A percentile compares a stretch with the other conserved stretches of the same genome.
phyloP scores from a whole-genome alignment of 2,329 filamentous ascomycete genomes.

The Lomentospora prolificans region DNA sequence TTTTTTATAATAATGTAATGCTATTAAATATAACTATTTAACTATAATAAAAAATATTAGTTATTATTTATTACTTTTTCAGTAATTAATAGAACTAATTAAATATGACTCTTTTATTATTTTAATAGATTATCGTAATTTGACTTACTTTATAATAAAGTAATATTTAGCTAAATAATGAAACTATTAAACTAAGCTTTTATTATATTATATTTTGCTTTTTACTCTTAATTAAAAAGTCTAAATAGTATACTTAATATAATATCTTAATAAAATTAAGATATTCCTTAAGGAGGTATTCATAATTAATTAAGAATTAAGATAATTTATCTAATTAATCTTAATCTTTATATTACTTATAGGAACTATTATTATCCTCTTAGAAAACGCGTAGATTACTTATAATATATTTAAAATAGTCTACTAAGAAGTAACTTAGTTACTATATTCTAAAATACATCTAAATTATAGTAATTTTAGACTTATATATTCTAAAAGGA shows the following conservation, averaged over 20 bases:
- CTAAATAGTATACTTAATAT: background rate
- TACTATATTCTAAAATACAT: background rate
- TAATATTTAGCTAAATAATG: background rate
- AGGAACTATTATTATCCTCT: background rate
- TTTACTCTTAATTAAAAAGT: background rate
- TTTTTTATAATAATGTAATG: too few relatives aligned
- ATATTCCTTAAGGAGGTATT: constrained; percentile 1
- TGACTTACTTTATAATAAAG: constrained; percentile 2
- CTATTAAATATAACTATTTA: constrained; percentile 4
- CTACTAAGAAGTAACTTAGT: background rate
- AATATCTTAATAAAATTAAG: background rate
- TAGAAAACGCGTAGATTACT: background rate
- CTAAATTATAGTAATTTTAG: background rate
- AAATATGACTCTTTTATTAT: background rate
- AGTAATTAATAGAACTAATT: background rate
- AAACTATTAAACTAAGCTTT: background rate
- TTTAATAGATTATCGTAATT: background rate
- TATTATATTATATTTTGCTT: background rate
- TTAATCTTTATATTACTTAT: background rate
- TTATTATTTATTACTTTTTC: background rate
- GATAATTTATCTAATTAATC: background rate
- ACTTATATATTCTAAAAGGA: background rate
- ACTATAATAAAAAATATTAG: background rate
- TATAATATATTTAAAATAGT: background rate
- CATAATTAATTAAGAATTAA: background rate